Evolutionary conservation across 768 basidiomycete genomes (phyloP).

Genomic region (Hericium erinaceus): DNA sequence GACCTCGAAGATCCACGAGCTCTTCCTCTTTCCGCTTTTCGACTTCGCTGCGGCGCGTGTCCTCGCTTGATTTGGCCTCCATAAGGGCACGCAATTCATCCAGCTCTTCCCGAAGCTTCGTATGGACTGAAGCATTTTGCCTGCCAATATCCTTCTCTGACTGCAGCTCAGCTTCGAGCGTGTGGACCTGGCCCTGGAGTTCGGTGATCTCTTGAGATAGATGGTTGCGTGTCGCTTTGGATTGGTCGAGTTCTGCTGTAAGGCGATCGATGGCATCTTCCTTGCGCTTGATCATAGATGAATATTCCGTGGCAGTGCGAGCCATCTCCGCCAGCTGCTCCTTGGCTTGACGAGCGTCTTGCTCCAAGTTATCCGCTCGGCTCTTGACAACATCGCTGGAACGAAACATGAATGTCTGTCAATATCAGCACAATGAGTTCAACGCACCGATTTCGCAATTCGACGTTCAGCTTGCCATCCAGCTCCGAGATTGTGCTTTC

Average conservation of each 20-base stretch:
- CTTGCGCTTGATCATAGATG: slow-evolving; percentile 65
- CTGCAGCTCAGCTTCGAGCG: slow-evolving; percentile 50
- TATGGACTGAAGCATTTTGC: slow-evolving; percentile 34
- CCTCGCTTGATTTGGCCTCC: slow-evolving; percentile 81
- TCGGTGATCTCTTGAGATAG: slow-evolving; percentile 54
- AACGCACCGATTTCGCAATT: slow-evolving; percentile 55
- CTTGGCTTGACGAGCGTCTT: slow-evolving; percentile 59
- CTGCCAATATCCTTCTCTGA: slow-evolving; percentile 49
- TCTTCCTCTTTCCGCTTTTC: slow-evolving; percentile 86
- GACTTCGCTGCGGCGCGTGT: slow-evolving; percentile 71
- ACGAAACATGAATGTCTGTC: background rate
- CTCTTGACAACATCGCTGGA: slow-evolving; percentile 54
- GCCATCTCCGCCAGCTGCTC: slow-evolving; percentile 71
- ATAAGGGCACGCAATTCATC: slow-evolving; percentile 80
- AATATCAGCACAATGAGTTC: background rate
- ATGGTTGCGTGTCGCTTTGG: slow-evolving; percentile 45
- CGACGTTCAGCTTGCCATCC: slow-evolving; percentile 59
- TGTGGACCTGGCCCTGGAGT: slow-evolving; percentile 61
- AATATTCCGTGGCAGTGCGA: slow-evolving; percentile 69
- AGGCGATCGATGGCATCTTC: slow-evolving; percentile 60
- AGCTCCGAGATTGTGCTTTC: slow-evolving; percentile 57
- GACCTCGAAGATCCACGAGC: slow-evolving; percentile 57
- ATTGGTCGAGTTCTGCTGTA: slow-evolving; percentile 39
- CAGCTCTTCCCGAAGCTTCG: slow-evolving; percentile 70
- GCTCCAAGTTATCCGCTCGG: slow-evolving; percentile 54